Base-by-base conservation (phyloP, 768 basidiomycete genomes). In the Neoboletus magnificus region DNA sequence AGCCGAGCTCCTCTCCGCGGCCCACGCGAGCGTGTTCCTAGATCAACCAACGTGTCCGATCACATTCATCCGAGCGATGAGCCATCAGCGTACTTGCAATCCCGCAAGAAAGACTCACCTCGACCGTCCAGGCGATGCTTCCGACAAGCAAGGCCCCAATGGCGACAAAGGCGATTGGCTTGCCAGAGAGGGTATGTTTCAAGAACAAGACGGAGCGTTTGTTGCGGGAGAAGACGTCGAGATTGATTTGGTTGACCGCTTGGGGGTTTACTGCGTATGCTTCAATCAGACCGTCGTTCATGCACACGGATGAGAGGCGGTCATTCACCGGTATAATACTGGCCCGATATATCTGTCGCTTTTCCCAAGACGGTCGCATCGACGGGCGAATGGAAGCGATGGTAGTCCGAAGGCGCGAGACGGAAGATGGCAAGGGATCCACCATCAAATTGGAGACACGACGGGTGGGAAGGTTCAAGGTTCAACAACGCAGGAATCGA, bases 71-170 rank as follows among this genome's bases (percentile, higher is more conserved):
- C 54, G 15, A 9, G 10, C 15, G 23, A 44, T 61, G 27, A 60
- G 32, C 2, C 32, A 48, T n/a, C 29, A n/a, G n/a, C 16, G 1
- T 11, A 11, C 48, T 33, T 33, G 13, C 48, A 27, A 49, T 13
- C 15, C 32, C 5, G 12, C 47, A 12, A 18, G 15, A 33, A 20
- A 7, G 2, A 16, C 70, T 46, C 48, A 68, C 69, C 50, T 49
- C 42, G 18, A 65, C 74, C 0, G 87, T 88, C 85, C 85, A 89
- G 2, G 52, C 73, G 63, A 93, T 87, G 49, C 82, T 82, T 1
- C 88, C 91, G 1, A 92, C 91, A 35, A 93, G 82, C 73, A 93
- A 78, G 9, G 91, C 91, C 3, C 91, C 91, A 55, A 93, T 78
- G 10, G 89, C 87, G 11, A 91, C 82, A 59, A 86, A 84, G 0